Evolutionary conservation across 108 stramenopile genomes (phyloP).

Genomic region (Epithemia pelagica): DNA sequence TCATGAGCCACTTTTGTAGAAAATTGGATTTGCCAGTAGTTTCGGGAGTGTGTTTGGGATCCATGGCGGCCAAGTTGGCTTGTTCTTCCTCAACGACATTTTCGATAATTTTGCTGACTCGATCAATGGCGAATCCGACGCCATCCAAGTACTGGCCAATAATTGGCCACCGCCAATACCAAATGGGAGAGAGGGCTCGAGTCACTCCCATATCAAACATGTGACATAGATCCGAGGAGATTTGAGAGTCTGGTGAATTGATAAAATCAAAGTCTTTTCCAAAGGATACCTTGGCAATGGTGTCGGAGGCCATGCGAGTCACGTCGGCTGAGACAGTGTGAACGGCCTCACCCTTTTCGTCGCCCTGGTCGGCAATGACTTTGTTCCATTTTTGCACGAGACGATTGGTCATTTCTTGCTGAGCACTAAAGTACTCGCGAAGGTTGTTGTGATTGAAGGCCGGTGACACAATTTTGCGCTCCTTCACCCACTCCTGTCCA

Average conservation of each 20-base stretch:
- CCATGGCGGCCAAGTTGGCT: not conserved
- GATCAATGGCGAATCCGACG: not conserved
- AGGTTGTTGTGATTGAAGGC: slow-evolving; percentile 23
- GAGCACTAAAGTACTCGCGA: slow-evolving; percentile 1
- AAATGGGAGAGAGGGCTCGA: slow-evolving; percentile 13
- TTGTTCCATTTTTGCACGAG: slow-evolving; percentile 14
- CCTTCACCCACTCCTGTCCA: slow-evolving; percentile 20
- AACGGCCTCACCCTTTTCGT: not conserved
- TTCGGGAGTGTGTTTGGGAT: not conserved
- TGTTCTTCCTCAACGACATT: not conserved
- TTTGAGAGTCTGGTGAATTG: no score
- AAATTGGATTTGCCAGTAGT: not conserved
- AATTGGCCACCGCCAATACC: slow-evolving; percentile 26
- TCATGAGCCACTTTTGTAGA: not conserved
- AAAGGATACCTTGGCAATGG: slow-evolving; percentile 15
- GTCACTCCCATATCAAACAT: not conserved
- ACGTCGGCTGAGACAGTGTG: slow-evolving; percentile 10
- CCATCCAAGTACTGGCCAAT: slow-evolving; percentile 32
- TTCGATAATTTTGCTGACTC: not conserved
- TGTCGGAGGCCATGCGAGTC: slow-evolving; percentile 8
- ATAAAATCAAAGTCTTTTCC: slow-evolving; percentile 15
- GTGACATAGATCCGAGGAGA: not conserved
- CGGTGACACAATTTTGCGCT: slow-evolving; percentile 20
- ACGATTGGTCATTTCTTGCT: slow-evolving; percentile 10
- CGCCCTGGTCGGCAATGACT: not conserved